These are phyloP conservation scores for Aschersonia sp. DNA, from an alignment of 2,329 filamentous ascomycete genomes.

Conservation along the genomic window DNA sequence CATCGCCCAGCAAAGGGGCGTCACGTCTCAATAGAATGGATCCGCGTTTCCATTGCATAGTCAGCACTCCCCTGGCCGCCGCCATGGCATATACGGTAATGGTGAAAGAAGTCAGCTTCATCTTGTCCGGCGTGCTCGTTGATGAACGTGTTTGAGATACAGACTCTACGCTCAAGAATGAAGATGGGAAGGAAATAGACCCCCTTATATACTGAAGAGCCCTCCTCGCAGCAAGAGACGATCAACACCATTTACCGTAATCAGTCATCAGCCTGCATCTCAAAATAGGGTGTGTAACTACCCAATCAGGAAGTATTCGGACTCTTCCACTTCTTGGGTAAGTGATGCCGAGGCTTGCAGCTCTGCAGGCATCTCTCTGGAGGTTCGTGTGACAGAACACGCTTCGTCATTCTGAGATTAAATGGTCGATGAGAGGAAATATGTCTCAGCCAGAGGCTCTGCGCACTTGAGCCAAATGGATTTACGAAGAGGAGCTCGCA, in stretches of 20 bases:
- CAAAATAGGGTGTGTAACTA: background rate
- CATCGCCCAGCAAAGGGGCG: conserved; percentile 3
- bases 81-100: background rate
- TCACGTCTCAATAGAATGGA: background rate
- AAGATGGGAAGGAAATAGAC: background rate
- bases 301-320: background rate
- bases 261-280: background rate
- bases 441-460: no score
- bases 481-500: no score
- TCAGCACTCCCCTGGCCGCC: background rate
- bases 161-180: background rate
- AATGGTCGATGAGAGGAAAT: no score
- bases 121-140: background rate
- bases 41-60: background rate
- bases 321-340: background rate
- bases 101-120: background rate
- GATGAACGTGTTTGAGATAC: background rate
- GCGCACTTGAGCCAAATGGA: no score
- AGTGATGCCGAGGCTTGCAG: background rate
- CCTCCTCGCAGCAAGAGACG: no score
- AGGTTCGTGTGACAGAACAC: background rate
- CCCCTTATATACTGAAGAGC: no score
- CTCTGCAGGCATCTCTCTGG: background rate
- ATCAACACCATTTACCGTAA: no score
- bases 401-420: no score